These are phyloP conservation scores for Multifurca ochricompacta DNA, from an alignment of 768 basidiomycete species.

Conservation along the genomic window DNA sequence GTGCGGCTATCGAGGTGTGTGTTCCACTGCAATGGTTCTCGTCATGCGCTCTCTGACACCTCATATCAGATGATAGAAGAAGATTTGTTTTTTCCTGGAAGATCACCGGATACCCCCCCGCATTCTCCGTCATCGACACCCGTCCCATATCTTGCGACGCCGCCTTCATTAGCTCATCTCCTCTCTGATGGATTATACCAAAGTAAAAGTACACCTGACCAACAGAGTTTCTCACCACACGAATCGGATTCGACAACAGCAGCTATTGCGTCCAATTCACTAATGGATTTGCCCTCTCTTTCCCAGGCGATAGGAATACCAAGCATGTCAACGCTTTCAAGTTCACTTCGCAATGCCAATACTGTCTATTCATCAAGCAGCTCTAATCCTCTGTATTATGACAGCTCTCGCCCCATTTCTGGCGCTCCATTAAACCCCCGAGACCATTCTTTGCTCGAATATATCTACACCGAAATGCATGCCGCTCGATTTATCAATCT, in stretches of 20 bases:
- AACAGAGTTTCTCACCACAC: neutral
- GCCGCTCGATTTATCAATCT: conserved; percentile 61
- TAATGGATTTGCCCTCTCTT: neutral
- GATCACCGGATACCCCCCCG: conserved; percentile 27
- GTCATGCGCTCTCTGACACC: neutral
- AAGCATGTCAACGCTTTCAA: neutral
- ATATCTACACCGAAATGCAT: conserved; percentile 63
- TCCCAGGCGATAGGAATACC: neutral
- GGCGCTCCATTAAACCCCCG: conserved; percentile 40
- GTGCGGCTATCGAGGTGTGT: conserved; percentile 60
- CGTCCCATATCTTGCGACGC: neutral
- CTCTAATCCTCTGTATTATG: neutral
- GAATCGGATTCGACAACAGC: neutral
- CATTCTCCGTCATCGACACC: conserved; percentile 14
- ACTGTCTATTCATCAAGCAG: neutral
- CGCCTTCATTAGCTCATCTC: neutral
- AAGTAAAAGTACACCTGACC: neutral
- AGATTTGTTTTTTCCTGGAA: conserved; percentile 66
- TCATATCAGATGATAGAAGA: conserved; percentile 56
- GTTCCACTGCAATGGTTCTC: neutral
- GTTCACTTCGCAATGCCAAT: conserved; percentile 4
- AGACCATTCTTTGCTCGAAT: conserved; percentile 57
- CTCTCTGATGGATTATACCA: neutral
- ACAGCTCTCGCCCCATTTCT: neutral
- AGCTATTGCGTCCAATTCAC: neutral